Conservation (phyloP, 2,329 filamentous ascomycete species). For the Nectriaceae sp. region DNA sequence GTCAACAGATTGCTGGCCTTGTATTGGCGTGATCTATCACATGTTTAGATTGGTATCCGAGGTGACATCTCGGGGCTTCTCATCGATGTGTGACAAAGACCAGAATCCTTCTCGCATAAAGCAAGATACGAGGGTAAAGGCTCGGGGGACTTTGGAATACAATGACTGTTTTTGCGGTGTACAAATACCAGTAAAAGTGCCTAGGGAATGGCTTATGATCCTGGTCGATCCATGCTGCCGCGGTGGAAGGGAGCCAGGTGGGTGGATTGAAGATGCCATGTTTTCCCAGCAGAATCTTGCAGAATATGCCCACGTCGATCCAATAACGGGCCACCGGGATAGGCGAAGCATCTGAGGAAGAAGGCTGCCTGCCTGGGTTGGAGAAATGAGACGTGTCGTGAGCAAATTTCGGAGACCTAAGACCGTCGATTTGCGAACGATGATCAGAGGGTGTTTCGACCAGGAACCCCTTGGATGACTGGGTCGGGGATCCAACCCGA, state of each 20-base stretch:
- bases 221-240: constrained; percentile 4
- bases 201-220: too few species aligned
- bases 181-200: too few species aligned
- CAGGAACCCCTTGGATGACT: constrained; percentile 8
- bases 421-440: constrained; percentile 23
- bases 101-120: too few species aligned
- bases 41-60: too few species aligned
- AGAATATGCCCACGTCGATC: background rate
- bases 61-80: too few species aligned
- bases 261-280: constrained; percentile 5
- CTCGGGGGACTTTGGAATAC: too few species aligned
- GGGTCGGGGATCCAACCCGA: constrained; percentile 9
- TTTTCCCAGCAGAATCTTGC: constrained; percentile 3
- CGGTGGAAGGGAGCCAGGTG: constrained; percentile 3
- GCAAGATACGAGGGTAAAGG: too few species aligned
- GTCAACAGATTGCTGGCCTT: too few species aligned
- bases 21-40: too few species aligned
- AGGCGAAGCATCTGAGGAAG: constrained; percentile 7
- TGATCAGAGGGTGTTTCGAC: constrained; percentile 18
- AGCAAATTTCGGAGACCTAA: background rate
- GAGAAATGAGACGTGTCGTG: constrained; percentile 5
- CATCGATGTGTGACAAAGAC: too few species aligned
- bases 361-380: constrained; percentile 2
- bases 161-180: too few species aligned
- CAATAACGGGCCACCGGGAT: background rate